These are phyloP conservation scores for Blastocystis sp. DNA, from an alignment of 352 stramenopile genomes.

Conservation along the genomic window DNA sequence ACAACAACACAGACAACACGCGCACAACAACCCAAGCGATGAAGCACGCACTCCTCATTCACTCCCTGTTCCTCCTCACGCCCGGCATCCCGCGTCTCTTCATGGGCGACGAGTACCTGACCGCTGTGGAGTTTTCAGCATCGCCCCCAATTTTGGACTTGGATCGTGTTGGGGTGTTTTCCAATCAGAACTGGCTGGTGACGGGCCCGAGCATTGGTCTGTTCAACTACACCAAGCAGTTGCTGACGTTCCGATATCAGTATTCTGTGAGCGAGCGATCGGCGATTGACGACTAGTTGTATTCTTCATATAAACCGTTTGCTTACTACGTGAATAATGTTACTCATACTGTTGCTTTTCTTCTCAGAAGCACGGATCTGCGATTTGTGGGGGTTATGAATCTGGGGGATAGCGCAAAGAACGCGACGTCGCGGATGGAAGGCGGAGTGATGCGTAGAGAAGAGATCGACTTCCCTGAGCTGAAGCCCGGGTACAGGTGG, in stretches of 20 bases:
- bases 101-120: conserved; percentile 64
- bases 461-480: conserved; percentile 48
- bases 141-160: not conserved
- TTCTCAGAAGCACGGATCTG: not conserved
- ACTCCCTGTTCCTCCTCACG: conserved; percentile 35
- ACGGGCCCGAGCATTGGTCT: not conserved
- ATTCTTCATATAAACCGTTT: not conserved
- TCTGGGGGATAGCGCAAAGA: not conserved
- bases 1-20: no score
- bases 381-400: not conserved
- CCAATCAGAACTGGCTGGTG: not conserved
- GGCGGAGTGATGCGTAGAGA: not conserved
- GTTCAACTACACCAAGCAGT: conserved; percentile 32
- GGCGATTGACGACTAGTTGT: not conserved
- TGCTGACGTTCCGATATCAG: not conserved
- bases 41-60: conserved; percentile 5
- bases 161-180: not conserved
- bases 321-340: conserved; percentile 16
- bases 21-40: not conserved
- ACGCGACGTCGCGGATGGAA: not conserved
- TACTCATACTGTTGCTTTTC: conserved; percentile 1
- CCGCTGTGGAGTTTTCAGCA: not conserved
- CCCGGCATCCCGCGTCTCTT: conserved; percentile 24
- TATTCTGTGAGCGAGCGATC: not conserved
- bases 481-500: not conserved